Evolutionary conservation across 2,329 filamentous ascomycete genomes (phyloP), one percentile per base, ranked within the genome.

Genomic region (Amauroascus niger): DNA sequence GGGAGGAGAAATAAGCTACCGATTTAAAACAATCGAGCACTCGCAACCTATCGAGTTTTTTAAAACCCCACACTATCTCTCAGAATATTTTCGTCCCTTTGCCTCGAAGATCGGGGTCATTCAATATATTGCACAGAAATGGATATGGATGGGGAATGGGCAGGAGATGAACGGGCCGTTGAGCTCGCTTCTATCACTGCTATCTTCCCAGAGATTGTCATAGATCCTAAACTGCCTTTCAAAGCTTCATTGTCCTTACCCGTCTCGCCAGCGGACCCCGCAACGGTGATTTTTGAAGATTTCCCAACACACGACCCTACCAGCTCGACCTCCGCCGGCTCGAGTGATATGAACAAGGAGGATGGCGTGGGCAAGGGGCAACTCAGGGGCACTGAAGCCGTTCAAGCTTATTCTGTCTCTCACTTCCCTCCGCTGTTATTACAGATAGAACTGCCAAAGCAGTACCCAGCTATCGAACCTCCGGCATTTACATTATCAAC

Each of bases 141-240:
- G 51, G 51, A 53, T 30, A 11, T 41, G 18, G 51, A 44, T 18
- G 13, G 24, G 37, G 52, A 50, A 43, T 49, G n/a, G 9, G 35
- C n/a, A 41, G 51, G 54, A 8, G 80, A 83, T 62, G 80, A 83
- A 60, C 76, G 81, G 57, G 71, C 73, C 28, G 74, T 81, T 60
- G 81, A 84, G 66, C 69, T 84, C 45, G 74, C 72, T 8, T 76
- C 80, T 22, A 74, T 84, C 54, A 72, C 74, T 43, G 79, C 81
- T 48, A 84, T 84, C 54, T 84, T 74, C 56, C 81, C 81, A 1
- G 81, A 84, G 66, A 74, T 83, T 16, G 66, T 69, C 30, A 65
- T 77, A 55, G 72, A 80, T 51, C 62, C 73, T 7, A 60, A 62
- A 7, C 63, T 70, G 32, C 70, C 72, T 0, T 79, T 76, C 61